phyloP scores from a whole-genome alignment of 2,329 filamentous ascomycete species.

The Fusarium sp. region DNA sequence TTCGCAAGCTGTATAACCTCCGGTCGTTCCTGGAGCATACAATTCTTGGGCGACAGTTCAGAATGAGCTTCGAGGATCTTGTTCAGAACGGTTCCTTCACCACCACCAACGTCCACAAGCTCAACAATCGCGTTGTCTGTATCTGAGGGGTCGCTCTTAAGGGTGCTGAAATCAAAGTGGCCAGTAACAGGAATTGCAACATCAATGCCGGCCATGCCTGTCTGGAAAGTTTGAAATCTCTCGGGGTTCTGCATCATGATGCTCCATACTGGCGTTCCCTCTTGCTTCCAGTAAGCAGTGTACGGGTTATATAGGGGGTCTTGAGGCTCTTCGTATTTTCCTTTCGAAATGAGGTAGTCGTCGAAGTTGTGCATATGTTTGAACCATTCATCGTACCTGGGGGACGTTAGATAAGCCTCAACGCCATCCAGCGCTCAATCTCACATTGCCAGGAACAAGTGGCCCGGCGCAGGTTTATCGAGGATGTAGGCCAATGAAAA shows the following conservation, averaged over 20 bases:
- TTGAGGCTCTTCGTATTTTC: constrained; percentile 45
- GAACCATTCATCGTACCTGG: constrained; percentile 51
- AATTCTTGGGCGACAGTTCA: constrained; percentile 38
- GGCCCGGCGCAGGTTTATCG: constrained; percentile 43
- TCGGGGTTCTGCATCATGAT: constrained; percentile 50
- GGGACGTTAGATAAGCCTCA: background rate
- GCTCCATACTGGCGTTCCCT: constrained; percentile 50
- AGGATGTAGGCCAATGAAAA: constrained; percentile 48
- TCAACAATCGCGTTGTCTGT: constrained; percentile 36
- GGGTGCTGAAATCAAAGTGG: constrained; percentile 48
- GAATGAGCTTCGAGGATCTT: constrained; percentile 49
- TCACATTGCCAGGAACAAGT: constrained; percentile 49
- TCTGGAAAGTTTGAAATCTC: constrained; percentile 47
- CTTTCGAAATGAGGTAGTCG: constrained; percentile 46
- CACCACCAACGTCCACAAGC: constrained; percentile 50
- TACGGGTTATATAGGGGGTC: constrained; percentile 48
- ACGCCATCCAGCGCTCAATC: background rate
- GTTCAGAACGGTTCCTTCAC: constrained; percentile 46
- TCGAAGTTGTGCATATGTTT: constrained; percentile 51
- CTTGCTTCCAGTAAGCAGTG: constrained; percentile 48
- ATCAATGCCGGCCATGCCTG: constrained; percentile 49
- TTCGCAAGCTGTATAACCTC: constrained; percentile 46
- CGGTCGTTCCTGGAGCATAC: constrained; percentile 44
- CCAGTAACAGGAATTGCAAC: constrained; percentile 49
- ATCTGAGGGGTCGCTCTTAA: constrained; percentile 40